Base-by-base conservation (phyloP, 2,329 filamentous ascomycete species). In the Scedosporium dehoogii region DNA sequence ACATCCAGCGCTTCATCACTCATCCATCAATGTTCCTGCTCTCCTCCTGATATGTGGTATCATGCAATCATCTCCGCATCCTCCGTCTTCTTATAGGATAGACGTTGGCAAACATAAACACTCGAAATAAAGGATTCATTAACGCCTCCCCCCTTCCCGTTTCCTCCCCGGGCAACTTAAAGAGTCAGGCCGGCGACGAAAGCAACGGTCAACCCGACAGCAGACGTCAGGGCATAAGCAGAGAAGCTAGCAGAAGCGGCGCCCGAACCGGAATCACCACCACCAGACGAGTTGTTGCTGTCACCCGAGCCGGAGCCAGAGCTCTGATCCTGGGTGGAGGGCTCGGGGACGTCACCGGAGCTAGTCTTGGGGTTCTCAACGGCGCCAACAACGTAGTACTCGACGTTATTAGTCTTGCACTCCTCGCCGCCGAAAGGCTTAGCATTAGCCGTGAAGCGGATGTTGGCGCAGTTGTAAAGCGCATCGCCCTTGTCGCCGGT, bases 381-480 rank as follows among this genome's bases (percentile, higher is more conserved):
- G 66, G 68, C 69, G 65, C 79, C 66, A 10, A 63, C 61, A 51
- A 69, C 60, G 2, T 64, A 7, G 10, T 70, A 46, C 4, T 66
- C 58, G 12, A 58, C 59, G 1, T 63, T 42, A 18, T 62, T 59
- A 53, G 63, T 58, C 48, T 61, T 75, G 79, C 87, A 91, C 63
- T 79, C 73, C 48, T 75, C 74, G 23, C 71, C 75, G 27, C 75
- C 70, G 16, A 81, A 76, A 7, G 75, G 71, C 18, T 79, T 75
- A 4, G 82, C 78, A 10, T 76, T 75, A 60, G 76, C 75, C 38
- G 79, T 81, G 75, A 92, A 87, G 27, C 83, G 86, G 66, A 92
- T 83, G 68, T 92, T 89, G 69, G 88, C 86, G 73, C 89, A 92
- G 73, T 87, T 89, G 74, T 91, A 92, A 38, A 92, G 75, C 16